Base-by-base conservation (phyloP, 1,139 yeast genomes). In the Taphrina pruni region DNA sequence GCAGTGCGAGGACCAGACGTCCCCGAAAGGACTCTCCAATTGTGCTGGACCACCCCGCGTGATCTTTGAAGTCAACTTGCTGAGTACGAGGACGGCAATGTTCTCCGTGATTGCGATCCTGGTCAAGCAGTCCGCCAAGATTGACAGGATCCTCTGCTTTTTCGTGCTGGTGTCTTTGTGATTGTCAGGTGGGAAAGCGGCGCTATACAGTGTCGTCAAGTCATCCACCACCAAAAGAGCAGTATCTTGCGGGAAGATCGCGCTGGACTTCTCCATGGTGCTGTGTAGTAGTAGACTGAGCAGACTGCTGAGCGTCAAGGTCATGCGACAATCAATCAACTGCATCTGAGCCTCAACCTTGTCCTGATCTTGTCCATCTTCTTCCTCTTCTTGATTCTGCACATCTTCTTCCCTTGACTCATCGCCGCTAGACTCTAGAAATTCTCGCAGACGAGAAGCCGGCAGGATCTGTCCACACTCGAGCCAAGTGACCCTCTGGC, bases 121-220 rank as follows among this genome's bases (percentile, higher is more conserved):
- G 35, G 58, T 54, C 20, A 68, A 54, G 11, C 52, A 38, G 41
- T 64, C 41, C 39, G 67, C 64, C 56, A 68, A 57, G n/a, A 57
- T 35, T 36, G 51, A 43, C 38, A 61, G 41, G 46, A 68, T 41
- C 14, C 64, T 69, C 21, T 69, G 61, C 46, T 56, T 46, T 32
- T 56, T 61, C 52, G 43, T 36, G 12, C 26, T 48, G n/a, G 65
- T 36, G 32, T 61, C 61, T 7, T 51, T 50, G 41, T 46, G 36
- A 38, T 62, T 54, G 57, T 68, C 70, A 6, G 70, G 58, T 8
- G 70, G 68, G 45, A 68, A 68, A 12, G 70, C 70, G 20, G 70
- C 64, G 46, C 43, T 68, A 41, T 51, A 57, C 11, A 65, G 52
- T 21, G 70, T 68, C 43, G 70, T 60, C 64, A 68, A 26, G 20